These are phyloP conservation scores for Tephrocybe rancida DNA, from an alignment of 768 basidiomycete genomes.

Conservation along the genomic window DNA sequence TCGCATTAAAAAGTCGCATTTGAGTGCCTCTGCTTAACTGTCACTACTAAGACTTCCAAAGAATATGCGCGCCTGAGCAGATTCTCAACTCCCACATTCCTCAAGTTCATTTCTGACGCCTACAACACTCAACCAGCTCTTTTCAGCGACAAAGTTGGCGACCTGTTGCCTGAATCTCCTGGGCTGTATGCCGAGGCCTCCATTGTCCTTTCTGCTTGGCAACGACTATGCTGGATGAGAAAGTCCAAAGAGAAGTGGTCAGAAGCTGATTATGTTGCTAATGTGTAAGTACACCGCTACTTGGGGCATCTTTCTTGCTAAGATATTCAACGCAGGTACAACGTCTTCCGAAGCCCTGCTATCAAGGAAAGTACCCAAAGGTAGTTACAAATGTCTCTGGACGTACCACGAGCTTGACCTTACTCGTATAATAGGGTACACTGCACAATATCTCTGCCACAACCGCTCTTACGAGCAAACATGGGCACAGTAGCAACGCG, in stretches of 20 bases:
- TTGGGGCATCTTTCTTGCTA: background rate
- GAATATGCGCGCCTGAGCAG: slow-evolving; percentile 25
- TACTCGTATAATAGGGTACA: slow-evolving; percentile 39
- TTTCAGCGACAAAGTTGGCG: slow-evolving; percentile 33
- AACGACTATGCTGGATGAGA: slow-evolving; percentile 43
- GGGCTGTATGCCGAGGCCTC: slow-evolving; percentile 39
- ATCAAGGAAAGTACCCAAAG: slow-evolving; percentile 41
- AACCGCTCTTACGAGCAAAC: slow-evolving; percentile 33
- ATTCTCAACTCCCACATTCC: slow-evolving; percentile 24
- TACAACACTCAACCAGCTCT: slow-evolving; percentile 34
- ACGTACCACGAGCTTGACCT: too few relatives aligned
- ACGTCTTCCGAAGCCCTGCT: slow-evolving; percentile 49
- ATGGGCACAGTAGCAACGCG: slow-evolving; percentile 32
- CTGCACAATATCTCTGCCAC: slow-evolving; percentile 48
- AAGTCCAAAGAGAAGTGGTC: slow-evolving; percentile 48
- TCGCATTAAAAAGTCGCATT: background rate
- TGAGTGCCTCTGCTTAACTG: background rate
- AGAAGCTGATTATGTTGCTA: slow-evolving; percentile 57
- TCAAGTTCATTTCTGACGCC: slow-evolving; percentile 32
- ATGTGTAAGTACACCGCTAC: slow-evolving; percentile 41
- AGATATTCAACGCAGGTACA: slow-evolving; percentile 36
- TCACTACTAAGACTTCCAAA: slow-evolving; percentile 21
- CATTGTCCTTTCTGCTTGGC: slow-evolving; percentile 47
- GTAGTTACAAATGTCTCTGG: too few relatives aligned
- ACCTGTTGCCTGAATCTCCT: slow-evolving; percentile 16